Evolutionary conservation across 2,329 filamentous ascomycete species (phyloP), one percentile per base, ranked within the genome.

Genomic region (Berkeleyomyces rouxiae): DNA sequence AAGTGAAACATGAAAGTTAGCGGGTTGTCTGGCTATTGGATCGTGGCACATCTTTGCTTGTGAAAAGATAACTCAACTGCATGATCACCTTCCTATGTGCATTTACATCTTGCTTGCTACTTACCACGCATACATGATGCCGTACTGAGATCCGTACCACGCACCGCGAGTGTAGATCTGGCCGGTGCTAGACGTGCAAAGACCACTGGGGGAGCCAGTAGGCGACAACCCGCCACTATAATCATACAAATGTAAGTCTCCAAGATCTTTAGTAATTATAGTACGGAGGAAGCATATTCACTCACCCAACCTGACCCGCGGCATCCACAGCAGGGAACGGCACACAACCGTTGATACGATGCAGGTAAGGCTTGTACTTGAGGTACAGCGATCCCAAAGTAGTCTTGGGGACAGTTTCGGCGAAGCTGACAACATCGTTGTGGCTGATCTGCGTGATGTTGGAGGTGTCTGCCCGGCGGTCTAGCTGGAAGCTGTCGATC

Each of bases 291-390:
- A 10, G 31, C 9, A 57, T 13, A 33, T 7, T 23, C 37, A 67
- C 74, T 64, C 70, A 83, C 82, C 77, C 74, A 7, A 79, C 83
- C 66, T 85, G 75, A 2, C 82, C 83, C 0, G 72, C 70, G 0
- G 75, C 74, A 65, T 85, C 79, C 1, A 85, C 82, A 1, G 78
- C 82, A 0, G 82, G 82, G 68, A 82, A 85, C 0, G 82, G 81
- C 7, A 85, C 81, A 65, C 82, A 85, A 51, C 82, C 82, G 67
- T 80, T 80, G 23, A 84, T 77, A 6, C 57, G 55, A 40, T 69
- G 67, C 39, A 74, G 67, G 64, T 69, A 72, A 7, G 72, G 72
- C 66, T 72, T 71, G 66, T 70, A 72, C 67, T 72, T 73, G 13
- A 70, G 66, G 58, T 71, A 71, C 47, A 72, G 61, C 33, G 63